Evolutionary conservation across 441 rosid species (phyloP).

Genomic region (Adansonia gregorii): DNA sequence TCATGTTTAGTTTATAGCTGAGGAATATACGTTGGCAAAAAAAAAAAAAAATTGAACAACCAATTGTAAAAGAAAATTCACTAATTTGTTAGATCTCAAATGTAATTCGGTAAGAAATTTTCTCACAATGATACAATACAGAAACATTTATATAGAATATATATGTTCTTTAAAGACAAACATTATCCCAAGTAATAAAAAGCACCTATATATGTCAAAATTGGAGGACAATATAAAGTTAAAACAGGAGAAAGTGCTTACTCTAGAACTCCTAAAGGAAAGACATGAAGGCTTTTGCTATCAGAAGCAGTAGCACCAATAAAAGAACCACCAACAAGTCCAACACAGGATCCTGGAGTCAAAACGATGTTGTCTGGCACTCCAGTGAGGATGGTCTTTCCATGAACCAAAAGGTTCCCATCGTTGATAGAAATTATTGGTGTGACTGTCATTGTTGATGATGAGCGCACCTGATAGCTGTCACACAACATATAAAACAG

Average conservation of each 20-base stretch:
- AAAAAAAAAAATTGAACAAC: not conserved
- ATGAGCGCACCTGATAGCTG: constrained; percentile 41
- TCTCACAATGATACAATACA: not conserved
- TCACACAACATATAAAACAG: constrained; percentile 17
- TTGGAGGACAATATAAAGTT: not conserved
- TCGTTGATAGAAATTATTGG: constrained; percentile 70
- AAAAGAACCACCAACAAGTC: constrained; percentile 69
- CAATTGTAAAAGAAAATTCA: not conserved
- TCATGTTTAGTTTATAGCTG: not conserved
- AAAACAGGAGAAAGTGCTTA: constrained; percentile 39
- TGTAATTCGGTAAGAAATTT: not conserved
- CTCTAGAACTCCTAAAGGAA: constrained; percentile 80
- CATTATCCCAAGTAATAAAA: not conserved
- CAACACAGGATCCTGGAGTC: constrained; percentile 72
- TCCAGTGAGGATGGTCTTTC: constrained; percentile 82
- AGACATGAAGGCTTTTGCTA: constrained; percentile 87
- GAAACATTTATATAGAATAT: not conserved
- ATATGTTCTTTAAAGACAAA: not conserved
- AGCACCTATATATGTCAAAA: not conserved
- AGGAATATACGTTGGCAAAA: too few relatives aligned
- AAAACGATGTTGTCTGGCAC: constrained; percentile 78
- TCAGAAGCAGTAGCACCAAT: constrained; percentile 78
- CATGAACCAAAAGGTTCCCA: constrained; percentile 83
- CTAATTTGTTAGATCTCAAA: not conserved
- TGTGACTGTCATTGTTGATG: constrained; percentile 70